These are phyloP conservation scores for Medicago lupulina DNA, from an alignment of 306 rosid species.

Conservation along the genomic window DNA sequence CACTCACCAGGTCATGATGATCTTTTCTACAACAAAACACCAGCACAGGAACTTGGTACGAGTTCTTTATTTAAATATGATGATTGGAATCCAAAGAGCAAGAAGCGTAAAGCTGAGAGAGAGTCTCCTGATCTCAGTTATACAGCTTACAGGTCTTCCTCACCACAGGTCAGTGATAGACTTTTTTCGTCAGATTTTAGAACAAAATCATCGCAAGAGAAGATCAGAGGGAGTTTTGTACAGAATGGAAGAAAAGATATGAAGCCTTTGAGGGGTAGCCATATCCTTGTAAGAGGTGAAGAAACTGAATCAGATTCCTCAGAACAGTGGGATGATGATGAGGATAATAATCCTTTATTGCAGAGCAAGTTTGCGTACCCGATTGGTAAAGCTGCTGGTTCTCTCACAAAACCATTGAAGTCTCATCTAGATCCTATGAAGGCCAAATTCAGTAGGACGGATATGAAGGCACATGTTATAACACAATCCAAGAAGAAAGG, in stretches of 20 bases:
- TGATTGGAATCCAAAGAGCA: slow-evolving; percentile 66
- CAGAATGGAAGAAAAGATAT: slow-evolving; percentile 67
- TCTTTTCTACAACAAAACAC: slow-evolving; percentile 51
- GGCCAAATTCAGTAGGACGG: slow-evolving; percentile 60
- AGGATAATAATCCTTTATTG: slow-evolving; percentile 73
- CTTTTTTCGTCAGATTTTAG: slow-evolving; percentile 60
- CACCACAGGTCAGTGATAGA: slow-evolving; percentile 75
- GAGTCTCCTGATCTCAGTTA: slow-evolving; percentile 74
- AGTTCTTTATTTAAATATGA: slow-evolving; percentile 64
- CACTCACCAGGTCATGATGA: slow-evolving; percentile 59
- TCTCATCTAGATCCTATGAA: slow-evolving; percentile 66
- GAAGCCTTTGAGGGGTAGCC: slow-evolving; percentile 54
- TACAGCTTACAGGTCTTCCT: slow-evolving; percentile 71
- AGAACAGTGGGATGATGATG: slow-evolving; percentile 81
- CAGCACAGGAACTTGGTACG: slow-evolving; percentile 57
- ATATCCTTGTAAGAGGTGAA: slow-evolving; percentile 58
- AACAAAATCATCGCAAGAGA: slow-evolving; percentile 66
- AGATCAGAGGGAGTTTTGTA: slow-evolving; percentile 52
- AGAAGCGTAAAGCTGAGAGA: slow-evolving; percentile 75
- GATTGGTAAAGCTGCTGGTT: slow-evolving; percentile 61
- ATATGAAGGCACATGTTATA: slow-evolving; percentile 56
- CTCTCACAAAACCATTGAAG: slow-evolving; percentile 57
- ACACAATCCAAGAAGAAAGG: slow-evolving; percentile 55
- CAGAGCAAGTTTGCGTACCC: slow-evolving; percentile 78
- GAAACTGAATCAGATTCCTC: slow-evolving; percentile 98